Percentiles rank a stretch among this genome's conserved stretches.
These are phyloP conservation scores for Irpex lacteus DNA, from an alignment of 1,284 basidiomycete species.

Conservation along the genomic window DNA sequence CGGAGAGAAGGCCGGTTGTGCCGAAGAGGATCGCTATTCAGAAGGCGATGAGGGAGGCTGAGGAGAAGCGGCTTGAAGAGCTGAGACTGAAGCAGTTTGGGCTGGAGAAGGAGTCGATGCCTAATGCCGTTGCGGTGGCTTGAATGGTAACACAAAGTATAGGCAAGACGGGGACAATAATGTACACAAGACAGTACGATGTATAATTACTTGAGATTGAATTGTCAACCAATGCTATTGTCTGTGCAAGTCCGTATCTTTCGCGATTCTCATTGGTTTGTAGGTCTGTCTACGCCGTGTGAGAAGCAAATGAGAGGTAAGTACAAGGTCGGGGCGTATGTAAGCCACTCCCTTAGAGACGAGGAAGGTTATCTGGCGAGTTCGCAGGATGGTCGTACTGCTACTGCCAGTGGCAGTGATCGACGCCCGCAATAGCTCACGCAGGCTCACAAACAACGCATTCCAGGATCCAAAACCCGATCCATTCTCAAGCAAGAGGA, in stretches of 20 bases:
- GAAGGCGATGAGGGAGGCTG: constrained; percentile 11
- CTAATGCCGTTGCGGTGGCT: constrained; percentile 10
- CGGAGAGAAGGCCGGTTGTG: constrained; percentile 10
- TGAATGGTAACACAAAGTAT: neutral
- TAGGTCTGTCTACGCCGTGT: no score
- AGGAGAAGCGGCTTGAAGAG: constrained; percentile 10
- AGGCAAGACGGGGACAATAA: neutral
- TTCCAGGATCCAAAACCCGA: constrained; percentile 6
- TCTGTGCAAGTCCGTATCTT: no score
- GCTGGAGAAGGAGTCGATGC: neutral
- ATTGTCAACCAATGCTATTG: no score
- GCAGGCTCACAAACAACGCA: neutral
- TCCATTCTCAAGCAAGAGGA: neutral
- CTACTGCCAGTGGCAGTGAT: no score
- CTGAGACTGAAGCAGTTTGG: neutral
- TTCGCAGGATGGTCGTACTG: no score
- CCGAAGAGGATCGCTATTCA: constrained; percentile 10
- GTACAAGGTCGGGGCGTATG: no score
- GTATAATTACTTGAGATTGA: neutral
- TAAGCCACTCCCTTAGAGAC: neutral
- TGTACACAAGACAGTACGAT: neutral
- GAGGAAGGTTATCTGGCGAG: neutral
- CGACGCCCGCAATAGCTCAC: no score
- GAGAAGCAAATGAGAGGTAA: no score
- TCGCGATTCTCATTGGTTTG: no score